These are phyloP conservation scores for Hypoxylon rickii DNA, from an alignment of 495 filamentous ascomycete species.

Conservation along the genomic window DNA sequence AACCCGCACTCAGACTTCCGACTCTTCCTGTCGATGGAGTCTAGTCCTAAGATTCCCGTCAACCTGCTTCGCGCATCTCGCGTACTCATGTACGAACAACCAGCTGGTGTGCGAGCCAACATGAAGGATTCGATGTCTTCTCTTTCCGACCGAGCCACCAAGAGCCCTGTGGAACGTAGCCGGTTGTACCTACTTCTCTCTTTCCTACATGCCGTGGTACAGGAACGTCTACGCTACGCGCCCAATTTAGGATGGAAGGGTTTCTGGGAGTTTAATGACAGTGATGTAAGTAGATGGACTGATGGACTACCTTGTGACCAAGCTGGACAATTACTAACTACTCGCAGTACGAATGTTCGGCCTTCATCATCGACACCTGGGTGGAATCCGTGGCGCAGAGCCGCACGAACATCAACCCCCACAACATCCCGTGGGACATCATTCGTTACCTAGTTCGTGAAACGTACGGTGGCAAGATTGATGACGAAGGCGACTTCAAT, in stretches of 20 bases:
- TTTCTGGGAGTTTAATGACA: conserved; percentile 99
- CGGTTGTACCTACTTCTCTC: conserved; percentile 89
- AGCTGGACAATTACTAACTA: conserved; percentile 4
- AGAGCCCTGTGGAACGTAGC: conserved; percentile 87
- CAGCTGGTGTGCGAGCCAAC: conserved; percentile 92
- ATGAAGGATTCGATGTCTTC: conserved; percentile 97
- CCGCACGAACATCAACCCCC: conserved; percentile 88
- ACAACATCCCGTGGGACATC: conserved; percentile 97
- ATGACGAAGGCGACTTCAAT: conserved; percentile 84
- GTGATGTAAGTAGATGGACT: conserved; percentile 73
- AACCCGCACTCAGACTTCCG: conserved; percentile 94
- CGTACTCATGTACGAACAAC: conserved; percentile 97
- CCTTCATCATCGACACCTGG: conserved; percentile 96
- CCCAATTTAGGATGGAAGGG: conserved; percentile 96
- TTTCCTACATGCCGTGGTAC: conserved; percentile 94
- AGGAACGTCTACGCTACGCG: conserved; percentile 93
- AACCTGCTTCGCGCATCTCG: conserved; percentile 91
- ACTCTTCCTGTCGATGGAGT: conserved; percentile 97
- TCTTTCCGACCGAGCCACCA: conserved; percentile 73
- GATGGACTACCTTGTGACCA: not conserved
- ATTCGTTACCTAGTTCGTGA: conserved; percentile 88
- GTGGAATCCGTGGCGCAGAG: conserved; percentile 78
- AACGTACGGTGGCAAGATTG: conserved; percentile 97
- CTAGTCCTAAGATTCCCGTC: conserved; percentile 94
- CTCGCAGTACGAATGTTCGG: conserved; percentile 90